Evolutionary conservation across 768 basidiomycete species (phyloP), one percentile per base, ranked within the genome.

Genomic region (Kwoniella sp.): DNA sequence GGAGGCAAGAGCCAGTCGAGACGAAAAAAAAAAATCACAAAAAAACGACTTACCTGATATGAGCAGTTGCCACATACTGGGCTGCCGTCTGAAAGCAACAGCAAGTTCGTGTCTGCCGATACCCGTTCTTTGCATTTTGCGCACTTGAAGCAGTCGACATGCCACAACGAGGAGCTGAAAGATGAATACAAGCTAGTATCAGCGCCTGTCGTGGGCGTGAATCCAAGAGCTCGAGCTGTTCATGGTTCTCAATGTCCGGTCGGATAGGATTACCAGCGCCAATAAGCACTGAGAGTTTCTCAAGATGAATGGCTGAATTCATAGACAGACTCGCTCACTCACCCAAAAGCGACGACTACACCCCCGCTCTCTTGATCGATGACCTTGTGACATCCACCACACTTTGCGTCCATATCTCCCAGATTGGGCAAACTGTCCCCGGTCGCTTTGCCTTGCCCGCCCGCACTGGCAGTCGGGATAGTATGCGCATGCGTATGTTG

Each of bases 261-360:
- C 51, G 9, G 51, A 52, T 20, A 52, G 8, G 22, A 26, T 30
- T 52, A 9, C 51, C n/a, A n/a, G n/a, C n/a, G n/a, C n/a, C n/a
- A n/a, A 52, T 52, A 52, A 15, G 20, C 13, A 22, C 15, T 55
- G 0, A 1, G 22, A 28, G 22, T 55, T 55, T 29, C 22, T 20
- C 20, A 23, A 52, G 8, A 17, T 9, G 22, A 11, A 56, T 11
- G 23, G 12, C 25, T 1, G 31, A 48, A 26, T 26, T 48, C 47
- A 38, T n/a, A n/a, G n/a, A n/a, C n/a, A n/a, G n/a, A n/a, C n/a
- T n/a, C n/a, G n/a, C 34, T 45, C 11, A 86, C 90, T 79, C 75
- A 95, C 93, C 94, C 94, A 78, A 97, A 96, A 45, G 93, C 91
- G 74, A 98, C 94, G 47, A 97, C 93, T 23, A 95, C 85, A 23